Base-by-base conservation (phyloP, 257 asterid genomes). In the Capsicum chinense region DNA sequence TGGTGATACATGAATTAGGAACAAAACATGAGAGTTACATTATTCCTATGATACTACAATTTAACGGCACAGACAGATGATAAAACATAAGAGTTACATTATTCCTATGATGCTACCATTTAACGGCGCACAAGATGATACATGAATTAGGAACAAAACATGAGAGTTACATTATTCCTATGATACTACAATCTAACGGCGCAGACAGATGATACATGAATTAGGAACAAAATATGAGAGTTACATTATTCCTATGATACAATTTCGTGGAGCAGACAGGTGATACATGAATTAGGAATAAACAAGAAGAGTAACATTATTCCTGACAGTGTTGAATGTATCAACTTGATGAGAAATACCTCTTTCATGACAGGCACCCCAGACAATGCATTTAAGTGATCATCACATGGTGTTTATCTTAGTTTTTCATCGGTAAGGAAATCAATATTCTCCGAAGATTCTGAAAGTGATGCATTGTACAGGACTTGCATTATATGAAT, bases 391-490 rank as follows among this genome's bases (percentile, higher is more conserved):
- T 73, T 19, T 10, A 73, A 50, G 42, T 50, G 57, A 76, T 33
- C 21, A 52, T 52, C 48, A 76, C 19, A 26, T 7, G 63, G 21
- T 9, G 47, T 52, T 76, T 52, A 26, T 56, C 50, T 0, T 76
- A 10, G 15, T 54, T 78, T 76, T 14, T 33, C 60, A 74, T 48
- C 42, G 13, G 57, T 42, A 71, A 71, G 10, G 0, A 71, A 17
- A 71, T 71, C 57, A n/a, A 47, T n/a, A 50, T 78, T 76, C 81
- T 76, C 63, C 52, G 63, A 76, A 13, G 81, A 76, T 76, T 76
- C 81, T 52, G 81, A 76, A 52, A 50, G 81, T 76, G 81, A 76
- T 76, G 81, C 26, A 76, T 52, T 15, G 63, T 33, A 52, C 47
- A n/a, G 14, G 44, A 52, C 42, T 76, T 37, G 4, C 52, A 52